A percentile compares a stretch with the other conserved stretches of the same genome.
Conservation (phyloP, 192 early-diverging fungal species). For the Entomortierella beljakovae region DNA sequence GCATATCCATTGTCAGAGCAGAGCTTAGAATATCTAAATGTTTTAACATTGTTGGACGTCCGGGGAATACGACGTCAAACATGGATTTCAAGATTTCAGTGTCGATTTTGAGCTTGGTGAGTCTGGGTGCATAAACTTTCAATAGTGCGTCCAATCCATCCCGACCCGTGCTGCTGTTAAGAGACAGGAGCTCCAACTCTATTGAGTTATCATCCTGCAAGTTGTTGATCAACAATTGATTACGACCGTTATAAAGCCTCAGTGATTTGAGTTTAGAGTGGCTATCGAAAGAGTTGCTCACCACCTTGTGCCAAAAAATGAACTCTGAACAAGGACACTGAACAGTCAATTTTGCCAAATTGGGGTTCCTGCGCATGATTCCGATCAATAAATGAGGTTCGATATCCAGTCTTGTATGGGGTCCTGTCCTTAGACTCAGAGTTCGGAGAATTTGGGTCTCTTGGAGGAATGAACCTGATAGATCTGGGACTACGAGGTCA, state of each 20-base stretch:
- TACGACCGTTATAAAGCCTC: slow-evolving; percentile 5
- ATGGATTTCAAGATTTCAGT: not conserved
- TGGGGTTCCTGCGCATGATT: not conserved
- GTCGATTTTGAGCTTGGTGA: slow-evolving; percentile 11
- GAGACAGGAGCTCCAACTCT: slow-evolving; percentile 6
- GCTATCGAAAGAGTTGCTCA: not conserved
- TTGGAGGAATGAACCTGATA: not conserved
- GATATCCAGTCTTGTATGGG: not conserved
- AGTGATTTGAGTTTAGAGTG: not conserved
- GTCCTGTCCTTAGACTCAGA: not conserved
- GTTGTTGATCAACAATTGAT: not conserved
- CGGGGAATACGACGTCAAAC: not conserved
- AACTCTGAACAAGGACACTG: slow-evolving; percentile 1
- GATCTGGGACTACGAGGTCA: not conserved
- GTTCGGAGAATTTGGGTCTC: not conserved
- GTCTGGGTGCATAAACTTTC: not conserved
- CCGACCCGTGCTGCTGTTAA: not conserved
- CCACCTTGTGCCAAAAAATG: not conserved
- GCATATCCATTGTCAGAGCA: not conserved
- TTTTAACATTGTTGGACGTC: not conserved
- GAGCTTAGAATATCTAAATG: slow-evolving; percentile 7
- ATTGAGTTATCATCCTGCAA: slow-evolving; percentile 5
- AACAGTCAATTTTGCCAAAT: not conserved
- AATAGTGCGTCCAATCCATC: not conserved
- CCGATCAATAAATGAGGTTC: not conserved